A percentile compares a stretch with the other conserved stretches of the same genome.
Evolutionary conservation across 2,329 filamentous ascomycete genomes (phyloP).

Genomic region (Ophiostoma ips): DNA sequence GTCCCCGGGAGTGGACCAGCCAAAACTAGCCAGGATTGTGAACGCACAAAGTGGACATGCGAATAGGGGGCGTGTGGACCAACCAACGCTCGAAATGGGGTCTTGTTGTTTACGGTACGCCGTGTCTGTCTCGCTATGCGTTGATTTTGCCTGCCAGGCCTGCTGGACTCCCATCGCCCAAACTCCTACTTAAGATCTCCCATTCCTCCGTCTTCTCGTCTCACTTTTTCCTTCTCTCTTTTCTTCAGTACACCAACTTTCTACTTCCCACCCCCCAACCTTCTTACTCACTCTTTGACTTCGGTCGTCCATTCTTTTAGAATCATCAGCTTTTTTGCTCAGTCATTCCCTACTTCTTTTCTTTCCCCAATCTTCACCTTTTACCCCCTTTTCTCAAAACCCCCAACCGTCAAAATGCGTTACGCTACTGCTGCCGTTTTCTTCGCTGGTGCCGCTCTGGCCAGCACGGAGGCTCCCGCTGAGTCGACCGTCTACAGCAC

Average conservation of each 20-base stretch:
- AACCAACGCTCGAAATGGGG: too few relatives aligned
- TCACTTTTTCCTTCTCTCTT: slow-evolving; percentile 18
- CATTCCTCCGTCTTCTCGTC: slow-evolving; percentile 9
- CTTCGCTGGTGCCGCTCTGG: slow-evolving; percentile 33
- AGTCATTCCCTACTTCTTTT: slow-evolving; percentile 13
- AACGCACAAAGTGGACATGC: too few relatives aligned
- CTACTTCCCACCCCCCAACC: slow-evolving; percentile 19
- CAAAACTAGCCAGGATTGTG: too few relatives aligned
- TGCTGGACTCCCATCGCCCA: background rate
- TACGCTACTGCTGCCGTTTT: slow-evolving; percentile 36
- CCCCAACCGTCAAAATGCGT: slow-evolving; percentile 43
- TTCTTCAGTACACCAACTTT: slow-evolving; percentile 22
- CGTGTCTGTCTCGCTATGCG: too few relatives aligned
- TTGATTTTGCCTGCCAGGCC: too few relatives aligned
- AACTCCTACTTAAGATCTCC: slow-evolving; percentile 22
- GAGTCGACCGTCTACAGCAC: slow-evolving; percentile 40
- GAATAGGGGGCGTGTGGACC: too few relatives aligned
- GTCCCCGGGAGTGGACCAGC: too few relatives aligned
- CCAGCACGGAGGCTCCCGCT: slow-evolving; percentile 15
- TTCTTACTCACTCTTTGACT: slow-evolving; percentile 22
- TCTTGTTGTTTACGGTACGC: too few relatives aligned
- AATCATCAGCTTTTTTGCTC: slow-evolving; percentile 16
- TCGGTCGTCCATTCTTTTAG: slow-evolving; percentile 29
- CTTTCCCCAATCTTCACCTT: slow-evolving; percentile 8
- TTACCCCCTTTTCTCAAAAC: slow-evolving; percentile 6